Base-by-base conservation (phyloP, 164 flowering plant species). In the Magnolia changhungtana region DNA sequence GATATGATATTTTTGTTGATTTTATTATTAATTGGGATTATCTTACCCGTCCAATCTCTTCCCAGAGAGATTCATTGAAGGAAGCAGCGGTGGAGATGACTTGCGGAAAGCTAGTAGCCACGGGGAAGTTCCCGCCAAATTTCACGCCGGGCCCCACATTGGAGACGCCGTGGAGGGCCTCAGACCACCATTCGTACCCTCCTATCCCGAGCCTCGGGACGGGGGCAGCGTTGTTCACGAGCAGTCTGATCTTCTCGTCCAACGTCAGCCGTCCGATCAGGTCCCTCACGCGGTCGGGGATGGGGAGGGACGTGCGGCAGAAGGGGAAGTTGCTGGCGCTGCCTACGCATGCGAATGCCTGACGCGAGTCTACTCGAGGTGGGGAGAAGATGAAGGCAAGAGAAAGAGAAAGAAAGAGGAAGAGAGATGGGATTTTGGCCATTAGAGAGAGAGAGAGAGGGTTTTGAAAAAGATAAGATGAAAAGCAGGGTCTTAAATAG, bases 121-220 rank as follows among this genome's bases (percentile, higher is more conserved):
- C 94, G 6, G 92, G 93, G 76, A 88, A 87, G 37, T 50, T 74
- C 55, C 92, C 93, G 9, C 83, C 88, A 69, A 93, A 95, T 73
- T 76, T 84, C 2, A 89, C 85, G 8, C 98, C 98, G 0, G 98
- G 97, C 0, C 98, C 98, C 71, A 87, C 92, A 76, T 89, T 86
- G 21, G 98, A 92, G 6, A 95, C 91, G 1, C 98, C 98, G 67
- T 94, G 98, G 63, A 94, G 88, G 1, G 92, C 97, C 89, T 95
- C 98, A 7, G 96, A 92, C 98, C 98, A 93, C 98, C 98, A 95
- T 82, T 91, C 94, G 72, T 95, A 93, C 16, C 89, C 88, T 58
- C 74, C 74, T 66, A 95, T 89, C 65, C 98, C 97, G 23, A 95
- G 91, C 76, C 97, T 77, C 7, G 93, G 90, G 58, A 93, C 89